Base-by-base conservation (phyloP, 768 basidiomycete genomes). In the Suillus variegatus region DNA sequence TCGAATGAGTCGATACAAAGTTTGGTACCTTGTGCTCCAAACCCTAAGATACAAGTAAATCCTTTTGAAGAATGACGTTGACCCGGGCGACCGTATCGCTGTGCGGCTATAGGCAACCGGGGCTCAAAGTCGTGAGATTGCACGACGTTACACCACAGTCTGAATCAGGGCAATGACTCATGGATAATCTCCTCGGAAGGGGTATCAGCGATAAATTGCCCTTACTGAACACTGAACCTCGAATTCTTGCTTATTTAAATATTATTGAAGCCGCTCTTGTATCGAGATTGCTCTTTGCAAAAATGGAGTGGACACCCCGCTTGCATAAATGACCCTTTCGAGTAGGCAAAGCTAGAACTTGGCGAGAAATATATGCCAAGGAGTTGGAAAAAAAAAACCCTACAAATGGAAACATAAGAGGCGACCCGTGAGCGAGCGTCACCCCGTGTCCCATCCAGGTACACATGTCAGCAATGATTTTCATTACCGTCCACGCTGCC, bases 141-240 rank as follows among this genome's bases (percentile, higher is more conserved):
- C 13, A 57, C 22, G 10, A 28, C 25, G 25, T 28, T 58, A 40
- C 57, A 12, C 25, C 40, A 38, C 25, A 14, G 16, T 40, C 36
- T 38, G 10, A 38, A 38, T 38, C 38, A 58, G 16, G 57, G 25
- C 16, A 47, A 18, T 58, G 32, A 25, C 9, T 41, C 57, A 41
- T 41, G 25, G 9, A 20, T 40, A 20, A 60, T 32, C 41, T 60
- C 58, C 58, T 60, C 58, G 41, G 58, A 60, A 60, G 25, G 10
- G 5, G 25, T 60, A 28, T 18, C 20, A 41, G 22, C 2, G 5
- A 22, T 14, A 41, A 20, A 10, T 18, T 20, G 16, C 7, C 22
- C 57, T 25, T 41, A 58, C 57, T 6, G 14, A 41, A 2, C 18
- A 28, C 40, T 28, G 4, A 13, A 0, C 57, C 58, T 43, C 41